Conservation (phyloP, 345 rosid species). For the Melaleuca quinquenervia region DNA sequence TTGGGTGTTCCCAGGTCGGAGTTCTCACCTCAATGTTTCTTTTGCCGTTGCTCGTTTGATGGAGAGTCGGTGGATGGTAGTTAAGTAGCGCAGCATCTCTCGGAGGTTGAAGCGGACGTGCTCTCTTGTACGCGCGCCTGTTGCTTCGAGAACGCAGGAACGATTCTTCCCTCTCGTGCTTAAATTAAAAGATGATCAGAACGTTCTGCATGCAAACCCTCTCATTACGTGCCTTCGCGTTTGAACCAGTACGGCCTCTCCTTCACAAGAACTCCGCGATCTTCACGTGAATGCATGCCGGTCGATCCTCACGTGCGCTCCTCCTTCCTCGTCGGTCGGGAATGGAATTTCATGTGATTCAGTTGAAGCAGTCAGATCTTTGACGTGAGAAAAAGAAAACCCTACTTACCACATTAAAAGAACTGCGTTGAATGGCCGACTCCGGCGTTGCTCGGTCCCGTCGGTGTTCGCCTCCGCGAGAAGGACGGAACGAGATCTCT, state of each 20-base stretch:
- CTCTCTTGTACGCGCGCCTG: not conserved
- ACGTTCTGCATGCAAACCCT: not conserved
- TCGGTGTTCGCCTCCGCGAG: too few relatives aligned
- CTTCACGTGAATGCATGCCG: not conserved
- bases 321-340: not conserved
- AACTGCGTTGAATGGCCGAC: too few relatives aligned
- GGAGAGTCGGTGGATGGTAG: not conserved
- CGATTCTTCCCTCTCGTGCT: not conserved
- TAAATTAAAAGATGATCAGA: not conserved
- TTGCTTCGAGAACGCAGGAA: not conserved
- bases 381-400: not conserved
- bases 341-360: not conserved
- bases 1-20: not conserved
- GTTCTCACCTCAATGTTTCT: not conserved
- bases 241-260: not conserved
- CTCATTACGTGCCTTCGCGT: not conserved
- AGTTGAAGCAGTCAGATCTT: not conserved
- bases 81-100: constrained; percentile 4
- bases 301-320: not conserved
- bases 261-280: not conserved
- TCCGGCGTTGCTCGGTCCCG: too few relatives aligned
- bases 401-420: too few relatives aligned
- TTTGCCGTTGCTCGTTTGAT: not conserved
- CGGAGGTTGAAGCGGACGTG: constrained; percentile 26
- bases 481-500: not conserved